Evolutionary conservation across 2,329 filamentous ascomycete genomes (phyloP).

Genomic region (Penicillium psychrosexuale): DNA sequence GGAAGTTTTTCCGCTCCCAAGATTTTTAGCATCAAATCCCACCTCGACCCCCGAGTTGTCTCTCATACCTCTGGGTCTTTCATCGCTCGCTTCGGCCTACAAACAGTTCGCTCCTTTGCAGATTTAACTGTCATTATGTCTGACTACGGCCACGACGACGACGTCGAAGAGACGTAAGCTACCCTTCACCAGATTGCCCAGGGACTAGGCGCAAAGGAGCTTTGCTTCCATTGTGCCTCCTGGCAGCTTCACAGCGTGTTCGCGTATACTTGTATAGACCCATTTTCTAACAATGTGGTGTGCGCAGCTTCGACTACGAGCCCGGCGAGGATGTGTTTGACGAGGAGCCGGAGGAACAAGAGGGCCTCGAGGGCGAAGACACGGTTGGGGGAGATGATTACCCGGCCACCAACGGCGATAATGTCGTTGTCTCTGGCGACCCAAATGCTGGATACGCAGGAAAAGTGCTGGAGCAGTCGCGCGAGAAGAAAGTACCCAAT

Average conservation of each 20-base stretch:
- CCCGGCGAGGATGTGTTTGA: slow-evolving; percentile 65
- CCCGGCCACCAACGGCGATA: slow-evolving; percentile 40
- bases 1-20: slow-evolving; percentile 37
- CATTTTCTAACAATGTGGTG: slow-evolving; percentile 26
- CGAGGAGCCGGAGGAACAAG: slow-evolving; percentile 59
- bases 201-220: slow-evolving; percentile 13
- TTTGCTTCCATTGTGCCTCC: slow-evolving; percentile 6
- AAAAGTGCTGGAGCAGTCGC: slow-evolving; percentile 57
- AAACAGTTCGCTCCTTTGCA: slow-evolving; percentile 10
- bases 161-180: slow-evolving; percentile 56
- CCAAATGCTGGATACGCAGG: slow-evolving; percentile 48
- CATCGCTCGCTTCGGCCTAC: slow-evolving; percentile 13
- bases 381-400: slow-evolving; percentile 50
- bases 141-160: slow-evolving; percentile 69
- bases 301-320: slow-evolving; percentile 48
- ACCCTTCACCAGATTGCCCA: slow-evolving; percentile 6
- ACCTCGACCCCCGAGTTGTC: slow-evolving; percentile 14
- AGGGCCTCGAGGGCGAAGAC: slow-evolving; percentile 54
- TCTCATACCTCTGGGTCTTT: slow-evolving; percentile 19
- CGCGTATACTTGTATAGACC: slow-evolving; percentile 8
- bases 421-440: slow-evolving; percentile 49
- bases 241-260: slow-evolving; percentile 4
- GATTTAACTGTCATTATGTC: slow-evolving; percentile 56
- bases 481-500: slow-evolving; percentile 84
- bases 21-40: slow-evolving; percentile 24